phyloP scores from a whole-genome alignment of 148 eudicot species.

The Suaeda aralocaspica region DNA sequence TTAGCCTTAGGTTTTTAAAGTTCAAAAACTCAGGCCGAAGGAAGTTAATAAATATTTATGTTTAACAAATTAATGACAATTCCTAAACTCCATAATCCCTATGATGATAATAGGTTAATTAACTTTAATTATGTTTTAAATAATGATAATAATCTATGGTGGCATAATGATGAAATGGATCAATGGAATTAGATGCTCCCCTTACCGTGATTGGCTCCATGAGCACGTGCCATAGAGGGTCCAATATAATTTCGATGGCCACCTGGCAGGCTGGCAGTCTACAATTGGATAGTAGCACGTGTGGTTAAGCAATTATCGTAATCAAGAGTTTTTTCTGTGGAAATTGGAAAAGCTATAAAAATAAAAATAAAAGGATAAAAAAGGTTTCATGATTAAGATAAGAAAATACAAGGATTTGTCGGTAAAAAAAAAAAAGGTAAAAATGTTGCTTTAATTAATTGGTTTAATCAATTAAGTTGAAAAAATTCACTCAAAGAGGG shows the following conservation, averaged over 20 bases:
- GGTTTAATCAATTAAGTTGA: constrained; percentile 25
- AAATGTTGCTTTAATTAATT: constrained; percentile 12
- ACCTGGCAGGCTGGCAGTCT: constrained; percentile 15
- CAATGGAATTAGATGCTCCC: too few relatives aligned
- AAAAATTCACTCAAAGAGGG: constrained; percentile 22
- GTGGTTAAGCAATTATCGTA: constrained; percentile 10
- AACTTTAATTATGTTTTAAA: too few relatives aligned
- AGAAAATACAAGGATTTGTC: constrained; percentile 30
- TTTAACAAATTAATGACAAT: too few relatives aligned
- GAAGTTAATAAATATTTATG: too few relatives aligned
- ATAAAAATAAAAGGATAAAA: constrained; percentile 4
- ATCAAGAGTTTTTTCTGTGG: neutral
- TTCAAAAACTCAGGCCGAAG: too few relatives aligned
- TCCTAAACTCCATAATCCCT: too few relatives aligned
- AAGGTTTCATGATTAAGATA: constrained; percentile 14
- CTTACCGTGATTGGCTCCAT: constrained; percentile 34
- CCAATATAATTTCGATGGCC: neutral
- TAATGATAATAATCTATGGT: neutral
- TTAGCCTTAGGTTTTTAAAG: too few relatives aligned
- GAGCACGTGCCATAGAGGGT: constrained; percentile 17
- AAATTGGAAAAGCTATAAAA: constrained; percentile 9
- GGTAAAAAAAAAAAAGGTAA: constrained; percentile 23
- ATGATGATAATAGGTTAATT: too few relatives aligned
- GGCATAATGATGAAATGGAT: constrained; percentile 24
- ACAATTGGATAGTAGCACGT: constrained; percentile 24